These are phyloP conservation scores for Salix brachista DNA, from an alignment of 345 rosid genomes.

Conservation along the genomic window DNA sequence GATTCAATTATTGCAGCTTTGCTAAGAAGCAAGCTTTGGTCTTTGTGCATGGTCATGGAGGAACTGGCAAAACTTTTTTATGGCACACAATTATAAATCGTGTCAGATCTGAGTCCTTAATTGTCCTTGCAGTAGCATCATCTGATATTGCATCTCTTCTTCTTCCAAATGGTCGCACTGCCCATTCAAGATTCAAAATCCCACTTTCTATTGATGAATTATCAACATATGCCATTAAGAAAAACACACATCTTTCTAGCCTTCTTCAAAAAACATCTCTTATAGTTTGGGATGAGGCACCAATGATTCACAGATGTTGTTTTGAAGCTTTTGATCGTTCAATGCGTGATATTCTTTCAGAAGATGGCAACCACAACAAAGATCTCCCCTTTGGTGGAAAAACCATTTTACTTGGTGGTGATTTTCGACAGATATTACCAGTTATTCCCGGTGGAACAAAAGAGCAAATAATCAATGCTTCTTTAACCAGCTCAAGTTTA, in stretches of 20 bases:
- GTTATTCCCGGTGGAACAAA: background rate
- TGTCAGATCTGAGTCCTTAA: background rate
- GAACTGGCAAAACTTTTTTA: no score
- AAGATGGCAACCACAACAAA: background rate
- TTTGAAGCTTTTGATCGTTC: background rate
- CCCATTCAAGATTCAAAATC: slow-evolving; percentile 14
- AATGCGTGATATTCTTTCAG: background rate
- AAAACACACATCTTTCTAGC: background rate
- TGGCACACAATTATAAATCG: background rate
- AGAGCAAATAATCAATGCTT: background rate
- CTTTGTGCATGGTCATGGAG: no score
- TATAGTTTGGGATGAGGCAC: no score
- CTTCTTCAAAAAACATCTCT: background rate
- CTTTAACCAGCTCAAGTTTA: background rate
- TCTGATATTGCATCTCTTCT: background rate
- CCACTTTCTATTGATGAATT: background rate
- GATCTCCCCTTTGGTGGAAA: background rate
- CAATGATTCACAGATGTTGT: no score
- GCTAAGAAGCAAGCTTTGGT: no score
- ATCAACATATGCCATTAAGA: background rate
- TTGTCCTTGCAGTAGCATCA: background rate
- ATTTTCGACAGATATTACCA: background rate
- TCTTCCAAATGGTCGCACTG: background rate
- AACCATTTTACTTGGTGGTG: background rate
- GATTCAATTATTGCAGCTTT: no score